Base-by-base conservation (phyloP, 768 basidiomycete genomes). In the Gyrodon lividus region DNA sequence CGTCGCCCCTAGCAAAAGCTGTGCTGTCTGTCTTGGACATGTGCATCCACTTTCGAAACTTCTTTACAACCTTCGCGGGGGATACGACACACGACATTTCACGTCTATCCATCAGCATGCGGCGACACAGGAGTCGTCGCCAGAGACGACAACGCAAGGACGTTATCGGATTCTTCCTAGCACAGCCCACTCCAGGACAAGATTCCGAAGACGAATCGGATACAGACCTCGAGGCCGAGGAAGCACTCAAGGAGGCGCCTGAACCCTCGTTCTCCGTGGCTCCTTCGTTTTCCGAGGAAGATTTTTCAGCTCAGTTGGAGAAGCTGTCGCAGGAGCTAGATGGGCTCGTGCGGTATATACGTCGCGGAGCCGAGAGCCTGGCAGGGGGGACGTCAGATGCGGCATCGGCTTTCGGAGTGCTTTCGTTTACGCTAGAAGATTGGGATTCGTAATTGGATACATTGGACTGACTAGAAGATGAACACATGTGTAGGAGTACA, bases 371-470 rank as follows among this genome's bases (percentile, higher is more conserved):
- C 6, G 90, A 92, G 64, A 81, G 73, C 58, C 70, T 90, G 20
- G 84, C 84, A 12, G 79, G 79, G 35, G 82, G 84, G 0, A 65
- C 72, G n/a, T 75, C 76, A 16, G 83, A 84, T 46, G 80, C 76
- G 23, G 81, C 84, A 12, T 66, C 82, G 24, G 73, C 83, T 1
- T 91, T 89, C 62, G 84, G 81, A 1, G 76, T 88, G 28, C 71
- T 92, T 45, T 86, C 87, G 9, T 92, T 92, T 65, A 74, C 80
- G 37, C 70, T 92, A 52, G 86, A 91, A 47, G 89, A 89, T 62
- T 92, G 89, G 88, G 87, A 89, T 67, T 69, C 51, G 16, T 68
- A 46, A 54, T 46, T 46, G 13, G 9, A 37, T 20, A 16, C 31
- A 31, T 31, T 8, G 2, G 26, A 5, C 4, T 28, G 5, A 28